Evolutionary conservation across 495 filamentous ascomycete genomes (phyloP), one percentile per base, ranked within the genome.

Genomic region (Penicillium soppii): DNA sequence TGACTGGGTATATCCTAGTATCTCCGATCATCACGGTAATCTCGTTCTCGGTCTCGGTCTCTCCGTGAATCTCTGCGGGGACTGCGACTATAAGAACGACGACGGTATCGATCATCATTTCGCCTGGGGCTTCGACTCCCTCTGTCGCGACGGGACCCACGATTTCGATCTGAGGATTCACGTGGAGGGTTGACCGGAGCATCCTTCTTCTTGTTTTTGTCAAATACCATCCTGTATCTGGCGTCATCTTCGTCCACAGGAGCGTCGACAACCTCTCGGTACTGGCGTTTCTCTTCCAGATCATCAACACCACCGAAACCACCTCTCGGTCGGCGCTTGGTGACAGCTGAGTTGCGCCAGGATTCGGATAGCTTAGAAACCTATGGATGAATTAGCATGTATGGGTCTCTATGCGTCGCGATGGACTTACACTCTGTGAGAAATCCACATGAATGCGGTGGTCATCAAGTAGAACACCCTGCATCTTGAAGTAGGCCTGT

Each of bases 381-480:
- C 82, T 85, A 46, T n/a, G 16, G 22, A 15, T 39, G 50, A 20
- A 50, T 41, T 54, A 73, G 57, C 74, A 62, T 23, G n/a, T n/a
- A 43, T 13, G 0, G 8, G 15, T 42, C 20, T 19, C 5, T 13
- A 2, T 27, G 21, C 15, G 12, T 17, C 44, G 25, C n/a, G 15
- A 9, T 36, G 22, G n/a, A 65, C 77, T 56, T 65, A 94, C 94
- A 67, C 90, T 96, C 68, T 98, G 94, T 25, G 91, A 96, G 72
- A 98, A 98, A 66, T 98, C 94, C 42, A 98, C 95, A 67, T 97
- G 94, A 48, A 98, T 97, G 29, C 94, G 88, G 52, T 96, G 91
- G 62, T 98, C 94, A 57, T 98, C 94, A 62, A 97, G 97, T 50
- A 98, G 72, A 6, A 97, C 91, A 5, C 84, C 86, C 65, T 97